Evolutionary conservation across 768 basidiomycete genomes (phyloP).

Genomic region (Kwoniella heveanensis): DNA sequence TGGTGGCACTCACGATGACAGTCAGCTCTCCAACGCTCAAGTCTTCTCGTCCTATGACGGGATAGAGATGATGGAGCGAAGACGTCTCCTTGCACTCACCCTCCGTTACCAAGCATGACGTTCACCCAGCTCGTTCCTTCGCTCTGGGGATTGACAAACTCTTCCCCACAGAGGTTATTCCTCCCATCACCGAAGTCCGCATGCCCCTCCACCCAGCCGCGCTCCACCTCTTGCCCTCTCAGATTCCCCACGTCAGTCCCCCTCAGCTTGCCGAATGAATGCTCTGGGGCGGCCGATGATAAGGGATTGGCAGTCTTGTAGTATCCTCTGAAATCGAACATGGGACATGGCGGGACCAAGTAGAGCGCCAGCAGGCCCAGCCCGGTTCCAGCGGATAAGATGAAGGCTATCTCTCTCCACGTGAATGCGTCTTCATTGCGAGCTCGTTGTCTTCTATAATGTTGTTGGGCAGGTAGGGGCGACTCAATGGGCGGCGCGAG

Average conservation of each 20-base stretch:
- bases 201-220: conserved; percentile 26
- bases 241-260: no score
- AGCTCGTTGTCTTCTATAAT: no score
- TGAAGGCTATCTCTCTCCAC: background rate
- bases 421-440: background rate
- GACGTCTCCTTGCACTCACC: no score
- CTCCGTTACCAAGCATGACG: conserved; percentile 42
- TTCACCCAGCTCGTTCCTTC: conserved; percentile 36
- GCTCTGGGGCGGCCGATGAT: background rate
- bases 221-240: background rate
- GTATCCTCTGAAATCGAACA: background rate
- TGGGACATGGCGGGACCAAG: background rate
- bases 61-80: no score
- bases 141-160: conserved; percentile 27
- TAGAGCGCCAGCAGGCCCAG: background rate
- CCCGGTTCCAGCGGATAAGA: background rate
- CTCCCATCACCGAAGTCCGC: conserved; percentile 42
- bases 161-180: conserved; percentile 12
- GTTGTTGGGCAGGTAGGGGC: no score
- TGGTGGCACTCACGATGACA: background rate
- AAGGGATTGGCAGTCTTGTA: background rate
- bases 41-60: no score
- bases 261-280: background rate
- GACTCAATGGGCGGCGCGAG: background rate
- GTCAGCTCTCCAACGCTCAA: no score